Evolutionary conservation across 768 basidiomycete genomes (phyloP).

Genomic region (Lyophyllum decastes): DNA sequence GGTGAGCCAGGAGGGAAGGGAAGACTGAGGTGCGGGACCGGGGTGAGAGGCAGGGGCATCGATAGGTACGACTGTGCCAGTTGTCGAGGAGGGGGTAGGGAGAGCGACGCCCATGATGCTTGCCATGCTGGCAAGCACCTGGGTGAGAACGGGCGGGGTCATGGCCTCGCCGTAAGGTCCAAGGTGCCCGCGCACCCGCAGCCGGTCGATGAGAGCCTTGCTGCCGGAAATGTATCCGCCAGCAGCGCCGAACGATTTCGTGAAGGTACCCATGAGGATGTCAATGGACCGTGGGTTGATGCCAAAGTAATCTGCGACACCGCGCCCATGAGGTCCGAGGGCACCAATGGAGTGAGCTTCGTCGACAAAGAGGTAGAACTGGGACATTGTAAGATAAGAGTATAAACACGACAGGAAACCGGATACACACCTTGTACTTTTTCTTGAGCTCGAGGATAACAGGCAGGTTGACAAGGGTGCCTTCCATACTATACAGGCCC

Average conservation of each 20-base stretch:
- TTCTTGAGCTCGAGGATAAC: slow-evolving; percentile 82
- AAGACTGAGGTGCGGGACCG: slow-evolving; percentile 50
- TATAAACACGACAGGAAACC: not conserved
- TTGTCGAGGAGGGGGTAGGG: too few species aligned
- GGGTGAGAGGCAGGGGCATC: slow-evolving; percentile 30
- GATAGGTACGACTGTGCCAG: too few species aligned
- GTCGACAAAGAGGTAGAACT: slow-evolving; percentile 97
- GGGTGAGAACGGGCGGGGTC: slow-evolving; percentile 87
- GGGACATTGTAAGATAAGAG: not conserved
- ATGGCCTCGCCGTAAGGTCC: slow-evolving; percentile 89
- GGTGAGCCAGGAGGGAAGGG: slow-evolving; percentile 77
- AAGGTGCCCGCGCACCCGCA: slow-evolving; percentile 81
- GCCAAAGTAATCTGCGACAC: slow-evolving; percentile 92
- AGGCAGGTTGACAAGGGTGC: slow-evolving; percentile 88
- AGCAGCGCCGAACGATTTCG: slow-evolving; percentile 90
- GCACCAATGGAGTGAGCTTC: slow-evolving; percentile 99
- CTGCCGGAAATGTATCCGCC: slow-evolving; percentile 93
- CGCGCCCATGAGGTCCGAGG: slow-evolving; percentile 91
- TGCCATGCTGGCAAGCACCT: slow-evolving; percentile 90
- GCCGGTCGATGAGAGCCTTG: slow-evolving; percentile 76
- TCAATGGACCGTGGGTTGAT: slow-evolving; percentile 82
- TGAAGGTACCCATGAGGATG: slow-evolving; percentile 98
- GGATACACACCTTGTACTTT: slow-evolving; percentile 86
- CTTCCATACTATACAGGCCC: slow-evolving; percentile 98
- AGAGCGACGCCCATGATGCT: slow-evolving; percentile 89